Evolutionary conservation across 768 basidiomycete genomes (phyloP).

Genomic region (Kwoniella mangroviensis): DNA sequence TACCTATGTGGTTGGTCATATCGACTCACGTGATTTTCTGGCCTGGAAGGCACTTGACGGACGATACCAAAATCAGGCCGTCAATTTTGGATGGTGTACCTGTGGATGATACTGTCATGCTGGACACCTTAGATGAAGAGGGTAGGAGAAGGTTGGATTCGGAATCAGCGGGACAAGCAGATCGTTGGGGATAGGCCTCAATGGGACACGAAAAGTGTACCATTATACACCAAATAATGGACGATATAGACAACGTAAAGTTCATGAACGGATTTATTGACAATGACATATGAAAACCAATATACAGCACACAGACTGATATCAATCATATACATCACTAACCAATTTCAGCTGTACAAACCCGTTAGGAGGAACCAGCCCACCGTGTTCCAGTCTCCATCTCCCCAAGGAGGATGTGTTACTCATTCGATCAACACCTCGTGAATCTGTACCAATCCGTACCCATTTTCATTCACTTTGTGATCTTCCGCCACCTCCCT

Average conservation of each 20-base stretch:
- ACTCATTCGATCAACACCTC: not conserved
- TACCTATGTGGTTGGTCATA: slow-evolving; percentile 54
- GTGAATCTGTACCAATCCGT: not conserved
- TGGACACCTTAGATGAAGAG: not conserved
- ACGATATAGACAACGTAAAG: too few relatives aligned
- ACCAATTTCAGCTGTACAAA: not conserved
- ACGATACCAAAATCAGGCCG: not conserved
- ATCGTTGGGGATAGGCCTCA: not conserved
- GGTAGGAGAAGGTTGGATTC: not conserved
- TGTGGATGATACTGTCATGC: not conserved
- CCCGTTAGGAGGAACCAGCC: not conserved
- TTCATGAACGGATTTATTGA: too few relatives aligned
- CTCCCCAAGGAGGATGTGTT: too few relatives aligned
- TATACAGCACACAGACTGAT: not conserved
- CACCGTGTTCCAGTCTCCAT: too few relatives aligned
- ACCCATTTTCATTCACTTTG: not conserved
- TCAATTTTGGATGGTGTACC: not conserved
- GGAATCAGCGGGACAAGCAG: not conserved
- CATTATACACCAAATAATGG: too few relatives aligned
- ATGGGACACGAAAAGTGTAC: too few relatives aligned
- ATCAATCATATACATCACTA: not conserved
- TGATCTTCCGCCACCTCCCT: slow-evolving; percentile 10
- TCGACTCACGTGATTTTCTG: slow-evolving; percentile 50
- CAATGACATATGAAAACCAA: too few relatives aligned
- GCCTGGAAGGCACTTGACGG: slow-evolving; percentile 49